These are phyloP conservation scores for Cryptosporidium ryanae DNA, from an alignment of 169 alveolate genomes.

Conservation along the genomic window DNA sequence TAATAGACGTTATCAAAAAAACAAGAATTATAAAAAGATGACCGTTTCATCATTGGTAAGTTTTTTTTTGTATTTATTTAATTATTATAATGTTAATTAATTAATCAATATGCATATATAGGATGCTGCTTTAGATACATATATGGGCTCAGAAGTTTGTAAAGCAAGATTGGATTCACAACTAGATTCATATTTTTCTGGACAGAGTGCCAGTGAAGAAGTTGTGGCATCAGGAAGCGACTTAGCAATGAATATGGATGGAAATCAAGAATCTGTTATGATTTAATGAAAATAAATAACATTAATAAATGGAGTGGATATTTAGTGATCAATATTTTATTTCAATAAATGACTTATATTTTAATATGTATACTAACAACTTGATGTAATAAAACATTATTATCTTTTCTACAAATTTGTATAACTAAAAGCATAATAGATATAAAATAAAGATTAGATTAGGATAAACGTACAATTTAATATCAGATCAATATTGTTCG, in stretches of 20 bases:
- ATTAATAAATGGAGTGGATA: not conserved
- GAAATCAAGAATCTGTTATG: slow-evolving; percentile 36
- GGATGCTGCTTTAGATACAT: slow-evolving; percentile 69
- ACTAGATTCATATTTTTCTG: slow-evolving; percentile 62
- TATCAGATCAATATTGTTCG: too few species aligned
- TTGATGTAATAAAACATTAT: too few species aligned
- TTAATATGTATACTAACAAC: slow-evolving; percentile 11
- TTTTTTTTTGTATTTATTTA: not conserved
- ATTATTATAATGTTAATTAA: too few species aligned
- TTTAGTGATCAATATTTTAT: not conserved
- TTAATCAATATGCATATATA: too few species aligned
- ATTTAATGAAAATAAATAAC: slow-evolving; percentile 1
- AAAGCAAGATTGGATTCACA: slow-evolving; percentile 67
- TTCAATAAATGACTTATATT: not conserved
- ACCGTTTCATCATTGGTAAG: slow-evolving; percentile 60
- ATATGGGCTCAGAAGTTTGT: slow-evolving; percentile 61
- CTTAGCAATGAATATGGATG: slow-evolving; percentile 27
- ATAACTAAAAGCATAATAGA: too few species aligned
- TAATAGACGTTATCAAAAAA: slow-evolving; percentile 27
- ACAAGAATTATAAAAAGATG: slow-evolving; percentile 2
- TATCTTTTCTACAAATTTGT: too few species aligned
- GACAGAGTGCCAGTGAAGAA: slow-evolving; percentile 41
- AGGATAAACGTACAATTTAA: too few species aligned
- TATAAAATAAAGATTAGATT: too few species aligned
- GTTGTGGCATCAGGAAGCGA: slow-evolving; percentile 1